Conservation (phyloP, 1,139 yeast genomes). For the Candida pseudoviswanathii region DNA sequence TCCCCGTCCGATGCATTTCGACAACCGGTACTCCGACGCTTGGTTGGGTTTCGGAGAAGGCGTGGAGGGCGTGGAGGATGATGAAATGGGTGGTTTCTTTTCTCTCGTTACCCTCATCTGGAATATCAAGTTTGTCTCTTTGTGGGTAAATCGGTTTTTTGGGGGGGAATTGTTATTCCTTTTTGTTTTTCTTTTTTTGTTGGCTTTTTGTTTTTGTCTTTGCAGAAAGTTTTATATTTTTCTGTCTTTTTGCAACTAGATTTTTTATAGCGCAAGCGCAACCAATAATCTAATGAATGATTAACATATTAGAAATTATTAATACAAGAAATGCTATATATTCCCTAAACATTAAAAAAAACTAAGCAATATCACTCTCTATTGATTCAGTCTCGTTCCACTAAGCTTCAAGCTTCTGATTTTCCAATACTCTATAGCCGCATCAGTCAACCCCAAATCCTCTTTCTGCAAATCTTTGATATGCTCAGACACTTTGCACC, state of each 20-base stretch:
- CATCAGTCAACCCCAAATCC: constrained; percentile 37
- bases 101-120: constrained; percentile 3
- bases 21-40: constrained; percentile 33
- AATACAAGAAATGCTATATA: constrained; percentile 1
- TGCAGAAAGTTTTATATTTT: too few species aligned
- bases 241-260: constrained; percentile 1
- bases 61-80: neutral
- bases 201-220: neutral
- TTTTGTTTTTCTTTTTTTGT: constrained; percentile 3
- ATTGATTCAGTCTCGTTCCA: constrained; percentile 13
- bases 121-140: neutral
- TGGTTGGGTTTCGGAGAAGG: constrained; percentile 2
- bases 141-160: neutral
- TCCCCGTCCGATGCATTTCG: constrained; percentile 76
- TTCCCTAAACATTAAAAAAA: neutral
- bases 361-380: neutral
- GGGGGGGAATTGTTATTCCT: constrained; percentile 5
- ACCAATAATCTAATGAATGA: neutral
- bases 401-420: constrained; percentile 36
- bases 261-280: neutral
- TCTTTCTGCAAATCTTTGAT: constrained; percentile 25
- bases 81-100: neutral
- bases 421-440: constrained; percentile 58
- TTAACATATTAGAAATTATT: neutral
- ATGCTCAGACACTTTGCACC: constrained; percentile 36